These are phyloP conservation scores for Gossypium turneri DNA, from an alignment of 345 rosid genomes.

Conservation along the genomic window DNA sequence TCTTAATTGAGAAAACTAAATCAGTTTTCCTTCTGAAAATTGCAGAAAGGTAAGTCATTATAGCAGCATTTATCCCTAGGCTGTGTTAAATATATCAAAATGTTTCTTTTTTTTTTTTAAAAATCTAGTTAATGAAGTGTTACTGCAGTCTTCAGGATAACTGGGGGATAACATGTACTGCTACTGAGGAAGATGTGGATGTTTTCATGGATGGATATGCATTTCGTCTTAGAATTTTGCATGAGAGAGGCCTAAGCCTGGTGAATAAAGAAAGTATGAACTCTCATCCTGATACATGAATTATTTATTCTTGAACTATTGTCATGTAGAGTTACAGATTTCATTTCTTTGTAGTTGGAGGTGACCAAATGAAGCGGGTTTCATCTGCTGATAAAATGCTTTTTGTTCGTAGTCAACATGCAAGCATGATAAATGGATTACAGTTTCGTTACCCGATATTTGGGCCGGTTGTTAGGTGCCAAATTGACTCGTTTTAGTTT, in stretches of 20 bases:
- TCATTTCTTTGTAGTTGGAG: constrained; percentile 44
- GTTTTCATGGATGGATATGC: constrained; percentile 73
- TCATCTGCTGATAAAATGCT: constrained; percentile 62
- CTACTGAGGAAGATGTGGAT: constrained; percentile 72
- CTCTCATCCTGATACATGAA: constrained; percentile 20
- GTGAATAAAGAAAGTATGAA: constrained; percentile 68
- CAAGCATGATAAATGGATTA: constrained; percentile 92
- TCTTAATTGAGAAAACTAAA: constrained; percentile 85
- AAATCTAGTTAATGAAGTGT: constrained; percentile 15
- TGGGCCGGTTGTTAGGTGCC: constrained; percentile 74
- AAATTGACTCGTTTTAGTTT: constrained; percentile 15
- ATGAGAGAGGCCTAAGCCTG: constrained; percentile 84
- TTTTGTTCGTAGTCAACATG: constrained; percentile 74
- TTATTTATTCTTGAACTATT: constrained; percentile 12
- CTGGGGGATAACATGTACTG: constrained; percentile 65
- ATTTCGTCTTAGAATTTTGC: constrained; percentile 79
- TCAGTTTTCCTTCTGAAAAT: constrained; percentile 82
- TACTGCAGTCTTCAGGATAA: constrained; percentile 61
- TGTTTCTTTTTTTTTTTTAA: background rate
- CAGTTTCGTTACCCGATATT: constrained; percentile 58
- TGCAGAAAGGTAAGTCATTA: constrained; percentile 66
- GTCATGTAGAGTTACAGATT: constrained; percentile 19
- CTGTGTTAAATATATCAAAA: background rate
- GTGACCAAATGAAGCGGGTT: constrained; percentile 44
- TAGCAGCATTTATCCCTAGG: constrained; percentile 13